Conservation (phyloP, 2,329 filamentous ascomycete genomes). For the Pyricularia sp. region DNA sequence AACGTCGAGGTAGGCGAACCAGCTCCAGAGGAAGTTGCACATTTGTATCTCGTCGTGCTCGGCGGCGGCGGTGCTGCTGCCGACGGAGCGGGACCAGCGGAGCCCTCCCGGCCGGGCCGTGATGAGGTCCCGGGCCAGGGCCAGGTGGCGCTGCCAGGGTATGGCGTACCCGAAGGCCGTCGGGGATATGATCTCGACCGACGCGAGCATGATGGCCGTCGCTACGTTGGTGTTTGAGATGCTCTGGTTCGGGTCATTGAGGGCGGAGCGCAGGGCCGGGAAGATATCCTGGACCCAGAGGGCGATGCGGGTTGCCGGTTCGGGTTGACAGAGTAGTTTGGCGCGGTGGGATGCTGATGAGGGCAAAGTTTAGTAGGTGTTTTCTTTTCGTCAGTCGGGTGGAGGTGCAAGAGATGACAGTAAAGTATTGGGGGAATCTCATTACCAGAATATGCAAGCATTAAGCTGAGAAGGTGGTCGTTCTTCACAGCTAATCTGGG, state of each 20-base stretch:
- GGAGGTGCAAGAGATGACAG: neutral
- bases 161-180: slow-evolving; percentile 70
- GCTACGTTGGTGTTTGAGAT: slow-evolving; percentile 64
- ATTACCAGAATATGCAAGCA: slow-evolving; percentile 59
- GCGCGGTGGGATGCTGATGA: slow-evolving; percentile 61
- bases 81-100: slow-evolving; percentile 13
- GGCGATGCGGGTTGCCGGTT: slow-evolving; percentile 66
- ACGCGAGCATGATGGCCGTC: slow-evolving; percentile 74
- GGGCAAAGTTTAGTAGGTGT: neutral
- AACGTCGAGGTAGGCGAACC: slow-evolving; percentile 76
- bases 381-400: neutral
- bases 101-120: slow-evolving; percentile 38
- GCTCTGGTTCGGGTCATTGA: slow-evolving; percentile 46
- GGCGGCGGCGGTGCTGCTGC: slow-evolving; percentile 22
- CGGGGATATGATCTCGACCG: slow-evolving; percentile 71
- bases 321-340: slow-evolving; percentile 56
- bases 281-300: slow-evolving; percentile 71
- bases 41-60: slow-evolving; percentile 43
- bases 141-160: slow-evolving; percentile 68
- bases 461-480: slow-evolving; percentile 59
- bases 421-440: neutral
- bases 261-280: slow-evolving; percentile 53
- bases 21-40: slow-evolving; percentile 63
- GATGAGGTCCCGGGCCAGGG: slow-evolving; percentile 64
- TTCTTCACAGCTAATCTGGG: slow-evolving; percentile 53